Conservation (phyloP, 169 alveolate genomes). For the Cryptosporidium sp. region DNA sequence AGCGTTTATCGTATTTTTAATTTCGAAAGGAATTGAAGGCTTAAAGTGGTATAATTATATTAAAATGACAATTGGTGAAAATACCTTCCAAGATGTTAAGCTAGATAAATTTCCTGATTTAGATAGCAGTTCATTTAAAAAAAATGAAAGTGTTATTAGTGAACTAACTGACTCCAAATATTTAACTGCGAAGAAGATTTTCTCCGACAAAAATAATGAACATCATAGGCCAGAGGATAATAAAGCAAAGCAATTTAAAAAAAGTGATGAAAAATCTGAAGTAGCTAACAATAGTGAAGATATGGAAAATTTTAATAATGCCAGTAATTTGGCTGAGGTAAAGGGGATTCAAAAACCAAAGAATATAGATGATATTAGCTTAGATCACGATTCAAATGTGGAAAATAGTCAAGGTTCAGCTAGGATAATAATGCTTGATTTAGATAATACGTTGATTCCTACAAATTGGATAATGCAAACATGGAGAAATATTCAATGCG, state of each 20-base stretch:
- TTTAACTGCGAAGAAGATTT: background rate
- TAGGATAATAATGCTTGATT: slow-evolving; percentile 76
- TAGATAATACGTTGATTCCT: slow-evolving; percentile 79
- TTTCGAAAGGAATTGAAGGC: background rate
- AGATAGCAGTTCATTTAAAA: background rate
- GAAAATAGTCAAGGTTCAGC: slow-evolving; percentile 20
- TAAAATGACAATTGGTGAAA: slow-evolving; percentile 38
- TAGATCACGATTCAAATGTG: slow-evolving; percentile 1
- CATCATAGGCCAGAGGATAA: background rate
- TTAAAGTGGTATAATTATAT: background rate
- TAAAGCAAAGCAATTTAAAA: background rate
- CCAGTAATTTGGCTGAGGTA: background rate
- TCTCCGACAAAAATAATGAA: background rate
- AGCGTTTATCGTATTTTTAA: background rate
- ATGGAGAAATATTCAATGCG: slow-evolving; percentile 75
- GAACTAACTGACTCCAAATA: background rate
- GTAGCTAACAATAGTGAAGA: background rate
- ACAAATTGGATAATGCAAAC: slow-evolving; percentile 80
- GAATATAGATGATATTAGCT: background rate
- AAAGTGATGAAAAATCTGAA: slow-evolving; percentile 2
- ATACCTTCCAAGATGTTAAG: slow-evolving; percentile 57
- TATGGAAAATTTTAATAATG: slow-evolving; percentile 25
- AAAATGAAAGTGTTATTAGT: background rate
- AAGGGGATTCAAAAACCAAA: background rate
- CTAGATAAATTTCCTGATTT: slow-evolving; percentile 28